Evolutionary conservation across 2,329 filamentous ascomycete species (phyloP), one percentile per base, ranked within the genome.

Genomic region (Sporothrix brunneoviolacea): DNA sequence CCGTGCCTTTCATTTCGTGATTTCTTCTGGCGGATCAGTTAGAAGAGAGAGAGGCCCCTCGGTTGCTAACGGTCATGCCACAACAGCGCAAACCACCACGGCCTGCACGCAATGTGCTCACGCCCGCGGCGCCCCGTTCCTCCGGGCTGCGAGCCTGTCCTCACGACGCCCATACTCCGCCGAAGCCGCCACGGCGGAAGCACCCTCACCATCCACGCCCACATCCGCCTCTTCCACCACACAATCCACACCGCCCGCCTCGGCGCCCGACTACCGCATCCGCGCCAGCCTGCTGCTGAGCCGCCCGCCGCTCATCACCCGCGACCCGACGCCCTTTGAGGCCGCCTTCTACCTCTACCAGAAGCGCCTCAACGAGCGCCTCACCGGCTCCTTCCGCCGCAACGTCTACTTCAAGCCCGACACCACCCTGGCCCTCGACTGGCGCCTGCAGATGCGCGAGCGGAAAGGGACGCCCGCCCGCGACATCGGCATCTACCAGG

Each of bases 291-390:
- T 96, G 53, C 81, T 97, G 59, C 82, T 98, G 56, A 93, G 90
- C 40, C 88, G 93, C 24, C 82, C 93, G 42, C 93, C 93, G 7
- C 74, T 94, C 53, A 76, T 98, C 61, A 97, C 93, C 22, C 85
- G 87, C 58, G 76, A 85, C 54, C 83, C 91, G 48, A 87, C 86
- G 30, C 77, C 88, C 12, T 97, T 98, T 69, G 93, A 98, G 69
- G 86, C 89, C 64, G 78, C 91, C 57, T 97, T 86, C 71, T 95
- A 86, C 75, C 90, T 98, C 66, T 98, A 98, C 73, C 93, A 98
- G 72, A 91, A 91, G 61, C 89, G 93, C 13, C 78, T 98, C 54
- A 95, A 97, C 68, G 93, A 98, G 75, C 87, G 93, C 38, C 77
- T 95, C 47, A 83, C 84, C 18, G 78, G 93, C 4, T 88, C 91